These are phyloP conservation scores for Yamadazyma trypodendri DNA, from an alignment of 1,139 yeast species.

Conservation along the genomic window DNA sequence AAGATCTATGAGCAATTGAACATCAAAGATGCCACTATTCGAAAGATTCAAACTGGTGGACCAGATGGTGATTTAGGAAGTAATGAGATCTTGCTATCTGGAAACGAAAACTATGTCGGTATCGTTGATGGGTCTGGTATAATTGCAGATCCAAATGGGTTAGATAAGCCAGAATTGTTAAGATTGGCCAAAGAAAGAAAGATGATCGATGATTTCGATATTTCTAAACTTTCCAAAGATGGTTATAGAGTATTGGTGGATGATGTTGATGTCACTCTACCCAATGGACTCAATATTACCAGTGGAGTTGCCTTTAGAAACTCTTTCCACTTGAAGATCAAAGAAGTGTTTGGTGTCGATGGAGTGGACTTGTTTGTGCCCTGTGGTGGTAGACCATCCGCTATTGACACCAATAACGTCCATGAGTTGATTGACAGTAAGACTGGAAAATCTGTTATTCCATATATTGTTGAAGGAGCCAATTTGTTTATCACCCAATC, in stretches of 20 bases:
- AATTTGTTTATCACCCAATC: conserved; percentile 92
- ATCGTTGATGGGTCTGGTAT: conserved; percentile 97
- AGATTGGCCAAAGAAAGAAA: conserved; percentile 77
- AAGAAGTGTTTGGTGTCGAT: conserved; percentile 58
- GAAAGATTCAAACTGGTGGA: conserved; percentile 95
- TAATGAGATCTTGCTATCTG: conserved; percentile 84
- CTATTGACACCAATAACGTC: conserved; percentile 87
- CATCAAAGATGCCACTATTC: conserved; percentile 56
- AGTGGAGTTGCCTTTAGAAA: conserved; percentile 94
- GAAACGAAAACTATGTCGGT: conserved; percentile 80
- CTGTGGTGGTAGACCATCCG: conserved; percentile 98
- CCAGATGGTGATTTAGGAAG: conserved; percentile 99
- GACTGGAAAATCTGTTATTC: conserved; percentile 76
- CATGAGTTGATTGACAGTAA: conserved; percentile 65
- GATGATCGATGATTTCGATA: conserved; percentile 73
- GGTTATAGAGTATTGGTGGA: conserved; percentile 88
- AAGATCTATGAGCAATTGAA: conserved; percentile 79
- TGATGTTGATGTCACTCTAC: conserved; percentile 76
- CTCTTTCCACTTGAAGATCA: conserved; percentile 76
- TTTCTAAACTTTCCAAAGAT: conserved; percentile 58
- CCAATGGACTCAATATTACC: conserved; percentile 70
- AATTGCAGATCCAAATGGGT: conserved; percentile 85
- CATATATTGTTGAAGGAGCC: conserved; percentile 96
- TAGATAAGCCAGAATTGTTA: conserved; percentile 73
- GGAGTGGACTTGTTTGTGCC: conserved; percentile 87